phyloP scores from a whole-genome alignment of 1,139 yeast genomes.

The Yamadazyma membranifaciens region DNA sequence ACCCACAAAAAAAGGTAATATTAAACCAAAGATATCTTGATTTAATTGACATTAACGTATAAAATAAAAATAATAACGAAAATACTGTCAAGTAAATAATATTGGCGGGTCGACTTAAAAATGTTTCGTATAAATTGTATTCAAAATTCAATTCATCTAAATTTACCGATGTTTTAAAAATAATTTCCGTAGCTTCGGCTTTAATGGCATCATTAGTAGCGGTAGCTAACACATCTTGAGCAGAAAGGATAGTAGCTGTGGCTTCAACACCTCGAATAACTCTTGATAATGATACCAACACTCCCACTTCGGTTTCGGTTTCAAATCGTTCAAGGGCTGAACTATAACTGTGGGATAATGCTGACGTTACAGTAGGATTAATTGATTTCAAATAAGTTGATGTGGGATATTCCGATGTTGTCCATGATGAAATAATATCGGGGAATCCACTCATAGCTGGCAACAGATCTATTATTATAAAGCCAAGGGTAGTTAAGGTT shows the following conservation, averaged over 20 bases:
- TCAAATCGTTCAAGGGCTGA: constrained; percentile 18
- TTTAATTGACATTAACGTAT: constrained; percentile 18
- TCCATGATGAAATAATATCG: constrained; percentile 16
- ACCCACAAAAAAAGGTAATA: constrained; percentile 29
- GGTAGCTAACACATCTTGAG: constrained; percentile 36
- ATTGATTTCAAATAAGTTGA: constrained; percentile 16
- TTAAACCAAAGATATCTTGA: constrained; percentile 32
- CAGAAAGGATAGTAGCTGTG: constrained; percentile 32
- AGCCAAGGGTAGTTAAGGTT: no score
- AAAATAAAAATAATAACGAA: constrained; percentile 22
- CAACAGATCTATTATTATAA: no score
- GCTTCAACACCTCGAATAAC: constrained; percentile 38
- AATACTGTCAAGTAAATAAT: constrained; percentile 29
- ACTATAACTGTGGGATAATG: constrained; percentile 16
- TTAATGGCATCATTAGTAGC: constrained; percentile 29
- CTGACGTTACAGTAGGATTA: constrained; percentile 20
- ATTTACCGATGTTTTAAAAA: constrained; percentile 32
- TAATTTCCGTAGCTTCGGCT: constrained; percentile 31
- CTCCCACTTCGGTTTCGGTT: constrained; percentile 13
- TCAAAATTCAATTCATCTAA: constrained; percentile 28
- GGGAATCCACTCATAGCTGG: constrained; percentile 4
- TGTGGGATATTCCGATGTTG: constrained; percentile 22
- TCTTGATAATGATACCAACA: constrained; percentile 20
- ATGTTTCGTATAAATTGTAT: constrained; percentile 23
- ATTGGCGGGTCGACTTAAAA: constrained; percentile 29